These are phyloP conservation scores for Clarireedia sp. DNA, from an alignment of 2,329 filamentous ascomycete species.

Conservation along the genomic window DNA sequence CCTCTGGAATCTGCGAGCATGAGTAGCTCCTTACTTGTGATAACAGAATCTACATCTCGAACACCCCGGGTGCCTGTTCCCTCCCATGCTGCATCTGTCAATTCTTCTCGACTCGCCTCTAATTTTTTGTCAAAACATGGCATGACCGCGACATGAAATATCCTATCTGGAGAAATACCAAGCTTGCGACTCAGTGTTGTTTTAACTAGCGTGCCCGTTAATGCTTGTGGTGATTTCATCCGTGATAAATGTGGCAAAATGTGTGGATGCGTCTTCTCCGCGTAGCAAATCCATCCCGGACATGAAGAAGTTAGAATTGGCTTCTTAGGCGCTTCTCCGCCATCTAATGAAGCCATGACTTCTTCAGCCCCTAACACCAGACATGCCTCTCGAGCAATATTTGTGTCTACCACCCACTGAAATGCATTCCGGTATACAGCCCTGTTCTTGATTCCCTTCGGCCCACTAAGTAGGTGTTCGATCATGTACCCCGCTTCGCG, in stretches of 20 bases:
- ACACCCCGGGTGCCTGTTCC: constrained; percentile 47
- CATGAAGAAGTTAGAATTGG: constrained; percentile 84
- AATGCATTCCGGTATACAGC: constrained; percentile 71
- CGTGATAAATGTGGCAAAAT: constrained; percentile 84
- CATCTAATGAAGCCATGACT: constrained; percentile 39
- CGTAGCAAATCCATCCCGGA: constrained; percentile 97
- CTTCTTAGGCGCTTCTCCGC: constrained; percentile 28
- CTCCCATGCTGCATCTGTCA: constrained; percentile 73
- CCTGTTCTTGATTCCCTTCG: constrained; percentile 58
- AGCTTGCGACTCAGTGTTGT: constrained; percentile 68
- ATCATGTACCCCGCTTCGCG: constrained; percentile 74
- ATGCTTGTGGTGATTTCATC: constrained; percentile 87
- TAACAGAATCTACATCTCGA: constrained; percentile 93
- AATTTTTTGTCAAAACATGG: constrained; percentile 99
- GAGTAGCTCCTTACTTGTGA: constrained; percentile 89
- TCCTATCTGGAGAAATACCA: constrained; percentile 64
- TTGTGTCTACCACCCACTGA: constrained; percentile 85
- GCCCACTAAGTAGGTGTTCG: constrained; percentile 66
- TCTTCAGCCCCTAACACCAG: constrained; percentile 75
- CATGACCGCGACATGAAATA: constrained; percentile 96
- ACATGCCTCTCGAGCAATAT: constrained; percentile 70
- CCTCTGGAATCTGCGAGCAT: constrained; percentile 77
- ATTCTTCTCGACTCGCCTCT: constrained; percentile 85
- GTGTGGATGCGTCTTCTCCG: constrained; percentile 94
- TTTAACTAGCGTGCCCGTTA: constrained; percentile 86